These are phyloP conservation scores for Termitomyces titanicus DNA, from an alignment of 768 basidiomycete species.

Conservation along the genomic window DNA sequence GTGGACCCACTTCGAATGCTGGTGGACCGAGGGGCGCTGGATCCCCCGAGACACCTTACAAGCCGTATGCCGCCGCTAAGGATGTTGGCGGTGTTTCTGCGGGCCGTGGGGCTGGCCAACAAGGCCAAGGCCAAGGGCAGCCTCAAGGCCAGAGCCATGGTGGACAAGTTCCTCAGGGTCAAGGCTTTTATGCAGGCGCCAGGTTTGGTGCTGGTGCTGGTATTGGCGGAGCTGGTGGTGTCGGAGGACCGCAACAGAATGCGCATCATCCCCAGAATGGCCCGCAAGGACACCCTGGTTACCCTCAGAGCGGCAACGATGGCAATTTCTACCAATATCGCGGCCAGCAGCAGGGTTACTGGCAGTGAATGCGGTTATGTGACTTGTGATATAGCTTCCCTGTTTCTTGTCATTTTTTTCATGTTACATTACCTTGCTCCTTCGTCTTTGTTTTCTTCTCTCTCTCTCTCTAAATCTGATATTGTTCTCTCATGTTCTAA, in stretches of 20 bases:
- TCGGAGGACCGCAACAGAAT: constrained; percentile 39
- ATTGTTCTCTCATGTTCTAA: constrained; percentile 12
- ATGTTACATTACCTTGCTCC: constrained; percentile 8
- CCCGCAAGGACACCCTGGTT: constrained; percentile 57
- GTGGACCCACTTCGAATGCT: constrained; percentile 34
- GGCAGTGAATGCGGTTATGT: constrained; percentile 40
- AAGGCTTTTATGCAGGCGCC: constrained; percentile 46
- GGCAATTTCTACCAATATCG: constrained; percentile 73
- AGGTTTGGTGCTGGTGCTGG: constrained; percentile 38
- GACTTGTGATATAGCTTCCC: constrained; percentile 7
- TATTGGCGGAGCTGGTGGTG: constrained; percentile 31
- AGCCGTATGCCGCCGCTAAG: constrained; percentile 70
- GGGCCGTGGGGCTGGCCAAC: constrained; percentile 39
- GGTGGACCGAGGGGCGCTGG: constrained; percentile 49
- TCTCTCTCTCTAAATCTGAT: constrained; percentile 11
- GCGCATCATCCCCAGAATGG: constrained; percentile 40
- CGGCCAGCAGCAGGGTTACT: constrained; percentile 60
- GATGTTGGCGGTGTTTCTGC: constrained; percentile 52
- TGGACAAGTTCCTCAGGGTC: constrained; percentile 48
- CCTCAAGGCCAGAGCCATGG: constrained; percentile 48
- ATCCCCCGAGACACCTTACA: constrained; percentile 73
- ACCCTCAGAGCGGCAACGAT: constrained; percentile 63
- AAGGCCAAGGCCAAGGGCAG: constrained; percentile 45
- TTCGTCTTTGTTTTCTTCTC: constrained; percentile 4
- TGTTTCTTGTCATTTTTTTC: constrained; percentile 9